These are phyloP conservation scores for Phytophthora rubi DNA, from an alignment of 352 stramenopile species.

Conservation along the genomic window DNA sequence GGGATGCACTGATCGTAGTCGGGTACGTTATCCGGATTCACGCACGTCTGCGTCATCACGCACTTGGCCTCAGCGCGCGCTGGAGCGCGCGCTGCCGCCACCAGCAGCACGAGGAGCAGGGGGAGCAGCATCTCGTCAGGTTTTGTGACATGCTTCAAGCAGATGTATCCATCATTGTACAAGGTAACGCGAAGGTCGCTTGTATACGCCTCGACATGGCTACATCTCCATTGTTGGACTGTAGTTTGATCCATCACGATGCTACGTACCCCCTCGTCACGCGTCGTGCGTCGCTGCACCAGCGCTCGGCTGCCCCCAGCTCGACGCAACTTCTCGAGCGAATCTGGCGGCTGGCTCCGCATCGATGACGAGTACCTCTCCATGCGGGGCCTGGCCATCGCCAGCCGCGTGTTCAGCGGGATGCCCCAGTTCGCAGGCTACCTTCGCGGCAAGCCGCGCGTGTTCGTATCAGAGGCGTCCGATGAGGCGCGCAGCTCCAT, in stretches of 20 bases:
- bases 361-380: slow-evolving; percentile 38
- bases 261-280: neutral
- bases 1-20: slow-evolving; percentile 82
- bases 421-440: slow-evolving; percentile 32
- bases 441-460: slow-evolving; percentile 19
- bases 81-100: neutral
- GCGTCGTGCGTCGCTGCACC: neutral
- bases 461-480: slow-evolving; percentile 41
- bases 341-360: slow-evolving; percentile 18
- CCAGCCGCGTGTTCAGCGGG: slow-evolving; percentile 22
- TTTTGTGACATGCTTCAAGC: slow-evolving; percentile 24
- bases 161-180: neutral
- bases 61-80: slow-evolving; percentile 43
- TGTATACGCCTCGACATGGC: neutral
- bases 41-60: slow-evolving; percentile 82
- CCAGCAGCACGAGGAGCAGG: slow-evolving; percentile 24
- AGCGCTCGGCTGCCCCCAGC: neutral
- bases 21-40: slow-evolving; percentile 71
- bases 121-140: slow-evolving; percentile 7
- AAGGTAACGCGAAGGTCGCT: neutral
- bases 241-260: neutral
- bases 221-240: too few relatives aligned
- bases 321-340: slow-evolving; percentile 20
- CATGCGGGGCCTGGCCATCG: slow-evolving; percentile 28
- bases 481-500: slow-evolving; percentile 56